phyloP scores from a whole-genome alignment of 345 rosid genomes.

The Gossypium arboreum region DNA sequence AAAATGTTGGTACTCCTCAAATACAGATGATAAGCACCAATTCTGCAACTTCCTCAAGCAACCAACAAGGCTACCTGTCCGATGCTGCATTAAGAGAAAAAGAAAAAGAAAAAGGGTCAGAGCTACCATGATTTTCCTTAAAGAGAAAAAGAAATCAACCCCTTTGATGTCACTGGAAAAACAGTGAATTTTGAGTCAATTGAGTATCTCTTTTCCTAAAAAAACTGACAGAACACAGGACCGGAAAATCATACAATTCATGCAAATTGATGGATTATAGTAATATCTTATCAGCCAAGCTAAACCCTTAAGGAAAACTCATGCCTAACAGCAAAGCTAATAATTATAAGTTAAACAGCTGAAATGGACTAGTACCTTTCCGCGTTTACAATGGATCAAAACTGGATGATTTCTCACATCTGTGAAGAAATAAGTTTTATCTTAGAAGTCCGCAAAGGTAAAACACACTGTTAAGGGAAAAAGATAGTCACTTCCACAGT shows the following conservation, averaged over 20 bases:
- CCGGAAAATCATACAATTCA: no score
- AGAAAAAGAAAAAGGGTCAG: neutral
- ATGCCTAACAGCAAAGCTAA: neutral
- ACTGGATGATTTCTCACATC: slow-evolving; percentile 83
- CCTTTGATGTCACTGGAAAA: no score
- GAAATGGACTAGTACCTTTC: slow-evolving; percentile 48
- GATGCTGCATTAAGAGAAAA: slow-evolving; percentile 47
- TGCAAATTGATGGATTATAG: no score
- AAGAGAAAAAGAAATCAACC: no score
- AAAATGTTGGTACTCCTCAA: slow-evolving; percentile 63
- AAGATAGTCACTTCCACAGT: neutral
- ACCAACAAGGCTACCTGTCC: slow-evolving; percentile 81
- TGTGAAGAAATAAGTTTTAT: slow-evolving; percentile 25
- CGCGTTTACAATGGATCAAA: slow-evolving; percentile 81
- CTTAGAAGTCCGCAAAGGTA: slow-evolving; percentile 4
- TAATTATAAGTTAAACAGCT: neutral
- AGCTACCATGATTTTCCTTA: neutral
- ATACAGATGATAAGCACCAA: slow-evolving; percentile 71
- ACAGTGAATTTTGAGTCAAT: no score
- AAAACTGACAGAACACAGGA: no score
- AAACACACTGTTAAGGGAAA: neutral
- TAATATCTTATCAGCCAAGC: no score
- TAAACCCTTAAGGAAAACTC: no score
- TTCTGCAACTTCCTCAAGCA: slow-evolving; percentile 75
- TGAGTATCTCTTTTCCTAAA: no score